Conservation (phyloP, 2,329 filamentous ascomycete genomes). For the Colletotrichum truncatum region DNA sequence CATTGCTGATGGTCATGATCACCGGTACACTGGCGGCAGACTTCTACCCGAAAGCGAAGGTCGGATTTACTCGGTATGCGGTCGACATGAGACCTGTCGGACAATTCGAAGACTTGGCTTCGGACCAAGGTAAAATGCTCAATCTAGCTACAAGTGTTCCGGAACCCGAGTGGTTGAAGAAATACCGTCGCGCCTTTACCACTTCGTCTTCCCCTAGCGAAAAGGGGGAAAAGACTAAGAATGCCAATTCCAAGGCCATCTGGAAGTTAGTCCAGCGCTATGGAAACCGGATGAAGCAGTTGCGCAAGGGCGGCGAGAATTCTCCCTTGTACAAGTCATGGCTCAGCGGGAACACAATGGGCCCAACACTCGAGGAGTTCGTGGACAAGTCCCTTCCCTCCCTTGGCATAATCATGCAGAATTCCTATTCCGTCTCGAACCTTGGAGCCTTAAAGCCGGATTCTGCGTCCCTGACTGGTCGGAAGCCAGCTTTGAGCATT, state of each 20-base stretch:
- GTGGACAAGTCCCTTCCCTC: slow-evolving; percentile 18
- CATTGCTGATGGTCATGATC: slow-evolving; percentile 31
- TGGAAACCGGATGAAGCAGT: slow-evolving; percentile 3
- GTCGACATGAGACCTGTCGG: slow-evolving; percentile 46
- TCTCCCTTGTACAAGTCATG: slow-evolving; percentile 21
- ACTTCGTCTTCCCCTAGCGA: not conserved
- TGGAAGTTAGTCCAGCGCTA: slow-evolving; percentile 19
- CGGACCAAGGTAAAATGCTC: slow-evolving; percentile 5
- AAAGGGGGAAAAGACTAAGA: not conserved
- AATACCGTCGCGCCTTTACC: slow-evolving; percentile 11
- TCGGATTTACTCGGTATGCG: slow-evolving; percentile 36
- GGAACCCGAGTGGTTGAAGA: slow-evolving; percentile 2
- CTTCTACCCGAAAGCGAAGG: slow-evolving; percentile 34
- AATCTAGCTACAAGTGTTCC: slow-evolving; percentile 18
- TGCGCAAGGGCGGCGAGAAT: not conserved
- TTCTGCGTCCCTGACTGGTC: not conserved
- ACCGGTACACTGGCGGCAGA: slow-evolving; percentile 31
- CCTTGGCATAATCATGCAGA: slow-evolving; percentile 5
- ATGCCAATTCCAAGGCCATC: not conserved
- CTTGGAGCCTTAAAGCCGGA: slow-evolving; percentile 18
- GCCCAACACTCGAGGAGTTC: slow-evolving; percentile 34
- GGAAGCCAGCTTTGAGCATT: slow-evolving; percentile 13
- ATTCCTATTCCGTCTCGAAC: slow-evolving; percentile 29
- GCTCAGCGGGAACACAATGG: slow-evolving; percentile 31
- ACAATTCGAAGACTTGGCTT: not conserved